Percentiles rank a stretch among this genome's conserved stretches.
phyloP scores from a whole-genome alignment of 352 stramenopile genomes.

The Globisporangium yorkense region DNA sequence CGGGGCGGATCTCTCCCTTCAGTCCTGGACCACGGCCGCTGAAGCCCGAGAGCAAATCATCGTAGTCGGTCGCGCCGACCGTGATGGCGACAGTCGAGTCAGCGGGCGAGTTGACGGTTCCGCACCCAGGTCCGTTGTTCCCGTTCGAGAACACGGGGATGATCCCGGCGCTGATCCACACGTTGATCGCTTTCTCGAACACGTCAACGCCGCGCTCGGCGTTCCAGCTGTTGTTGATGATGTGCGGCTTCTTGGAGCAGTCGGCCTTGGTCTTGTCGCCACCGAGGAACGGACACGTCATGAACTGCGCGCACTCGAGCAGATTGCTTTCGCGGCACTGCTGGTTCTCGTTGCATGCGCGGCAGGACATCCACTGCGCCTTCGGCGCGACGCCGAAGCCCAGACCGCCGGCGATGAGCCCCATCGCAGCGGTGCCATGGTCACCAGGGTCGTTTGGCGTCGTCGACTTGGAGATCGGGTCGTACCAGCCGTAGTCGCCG shows the following conservation, averaged over 20 bases:
- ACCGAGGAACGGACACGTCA: constrained; percentile 30
- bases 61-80: constrained; percentile 37
- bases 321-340: constrained; percentile 28
- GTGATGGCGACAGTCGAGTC: constrained; percentile 32
- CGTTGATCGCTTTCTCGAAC: constrained; percentile 25
- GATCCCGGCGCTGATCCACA: constrained; percentile 48
- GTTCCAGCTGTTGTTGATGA: constrained; percentile 69
- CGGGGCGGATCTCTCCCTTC: constrained; percentile 36
- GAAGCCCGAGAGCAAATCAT: constrained; percentile 22
- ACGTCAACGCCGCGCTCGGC: constrained; percentile 22
- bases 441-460: constrained; percentile 28
- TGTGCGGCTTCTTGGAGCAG: constrained; percentile 39
- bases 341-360: constrained; percentile 24
- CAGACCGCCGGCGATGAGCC: constrained; percentile 21
- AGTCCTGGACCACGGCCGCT: constrained; percentile 32
- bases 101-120: constrained; percentile 28
- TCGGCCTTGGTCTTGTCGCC: constrained; percentile 19
- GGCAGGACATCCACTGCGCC: constrained; percentile 36
- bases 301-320: constrained; percentile 38
- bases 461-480: constrained; percentile 22
- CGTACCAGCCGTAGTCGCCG: constrained; percentile 43
- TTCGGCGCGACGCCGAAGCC: constrained; percentile 31
- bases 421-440: constrained; percentile 33
- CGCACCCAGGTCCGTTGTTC: constrained; percentile 36
- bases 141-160: constrained; percentile 48